Evolutionary conservation across 306 rosid species (phyloP).

Genomic region (Malus fusca): DNA sequence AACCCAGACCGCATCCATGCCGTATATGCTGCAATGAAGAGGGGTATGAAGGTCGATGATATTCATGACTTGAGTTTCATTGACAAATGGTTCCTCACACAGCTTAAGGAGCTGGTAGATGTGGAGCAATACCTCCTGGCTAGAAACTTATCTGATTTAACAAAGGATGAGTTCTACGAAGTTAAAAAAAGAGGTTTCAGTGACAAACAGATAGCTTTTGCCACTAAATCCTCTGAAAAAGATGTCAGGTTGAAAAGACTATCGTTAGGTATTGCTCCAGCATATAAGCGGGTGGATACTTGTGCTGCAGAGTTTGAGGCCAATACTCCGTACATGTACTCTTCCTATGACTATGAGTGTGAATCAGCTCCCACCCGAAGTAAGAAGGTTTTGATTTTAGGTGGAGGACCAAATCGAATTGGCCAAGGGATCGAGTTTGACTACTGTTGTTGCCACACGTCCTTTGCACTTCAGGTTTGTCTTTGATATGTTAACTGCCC

Average conservation of each 20-base stretch:
- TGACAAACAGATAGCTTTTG: constrained; percentile 93
- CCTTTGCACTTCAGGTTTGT: constrained; percentile 88
- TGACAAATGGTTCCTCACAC: constrained; percentile 91
- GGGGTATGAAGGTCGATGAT: constrained; percentile 83
- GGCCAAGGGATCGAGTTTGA: constrained; percentile 99
- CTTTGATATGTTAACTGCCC: neutral
- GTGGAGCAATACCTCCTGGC: constrained; percentile 72
- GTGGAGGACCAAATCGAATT: constrained; percentile 96
- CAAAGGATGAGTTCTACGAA: constrained; percentile 65
- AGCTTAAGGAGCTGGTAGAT: constrained; percentile 76
- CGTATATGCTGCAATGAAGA: constrained; percentile 89
- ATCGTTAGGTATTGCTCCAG: constrained; percentile 63
- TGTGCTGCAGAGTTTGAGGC: constrained; percentile 99
- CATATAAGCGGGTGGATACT: constrained; percentile 91
- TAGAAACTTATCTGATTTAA: constrained; percentile 48
- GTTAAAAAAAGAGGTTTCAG: constrained; percentile 94
- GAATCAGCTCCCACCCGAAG: constrained; percentile 81
- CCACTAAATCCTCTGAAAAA: constrained; percentile 73
- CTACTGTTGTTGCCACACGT: constrained; percentile 93
- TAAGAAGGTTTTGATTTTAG: constrained; percentile 87
- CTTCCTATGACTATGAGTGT: constrained; percentile 94
- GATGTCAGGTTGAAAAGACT: constrained; percentile 65
- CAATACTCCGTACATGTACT: constrained; percentile 94
- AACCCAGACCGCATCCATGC: constrained; percentile 92
- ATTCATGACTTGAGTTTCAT: constrained; percentile 69